These are phyloP conservation scores for Coemansia sp. DNA, from an alignment of 192 early-diverging fungal genomes.

Conservation along the genomic window DNA sequence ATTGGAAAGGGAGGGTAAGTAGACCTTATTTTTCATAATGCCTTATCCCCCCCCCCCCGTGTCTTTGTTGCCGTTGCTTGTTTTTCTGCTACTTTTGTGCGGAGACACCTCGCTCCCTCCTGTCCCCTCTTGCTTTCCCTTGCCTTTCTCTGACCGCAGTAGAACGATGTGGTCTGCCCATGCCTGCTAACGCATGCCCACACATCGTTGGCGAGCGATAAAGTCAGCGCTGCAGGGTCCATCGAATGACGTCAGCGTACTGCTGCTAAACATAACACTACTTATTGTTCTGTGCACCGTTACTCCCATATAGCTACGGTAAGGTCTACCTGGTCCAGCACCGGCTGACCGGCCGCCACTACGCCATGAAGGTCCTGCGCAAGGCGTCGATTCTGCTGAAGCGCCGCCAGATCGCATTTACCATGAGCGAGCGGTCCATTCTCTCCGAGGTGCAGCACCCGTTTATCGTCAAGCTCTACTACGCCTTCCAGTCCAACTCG, in stretches of 20 bases:
- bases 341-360: slow-evolving; percentile 54
- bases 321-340: slow-evolving; percentile 82
- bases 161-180: no score
- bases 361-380: slow-evolving; percentile 92
- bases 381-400: slow-evolving; percentile 84
- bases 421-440: slow-evolving; percentile 83
- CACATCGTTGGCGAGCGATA: no score
- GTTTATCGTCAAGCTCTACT: slow-evolving; percentile 89
- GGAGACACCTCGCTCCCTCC: no score
- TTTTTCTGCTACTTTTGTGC: no score
- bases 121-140: no score
- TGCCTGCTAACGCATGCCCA: no score
- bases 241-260: no score
- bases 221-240: no score
- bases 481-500: slow-evolving; percentile 87
- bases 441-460: slow-evolving; percentile 83
- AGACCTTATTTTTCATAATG: background rate
- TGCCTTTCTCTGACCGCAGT: no score
- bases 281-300: slow-evolving; percentile 1
- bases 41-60: background rate
- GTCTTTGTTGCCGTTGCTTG: background rate
- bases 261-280: background rate
- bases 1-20: slow-evolving; percentile 66
- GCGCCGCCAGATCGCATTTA: slow-evolving; percentile 75
- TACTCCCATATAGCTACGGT: slow-evolving; percentile 56